phyloP scores from a whole-genome alignment of 495 filamentous ascomycete genomes.

The Aspergillus cristatus region DNA sequence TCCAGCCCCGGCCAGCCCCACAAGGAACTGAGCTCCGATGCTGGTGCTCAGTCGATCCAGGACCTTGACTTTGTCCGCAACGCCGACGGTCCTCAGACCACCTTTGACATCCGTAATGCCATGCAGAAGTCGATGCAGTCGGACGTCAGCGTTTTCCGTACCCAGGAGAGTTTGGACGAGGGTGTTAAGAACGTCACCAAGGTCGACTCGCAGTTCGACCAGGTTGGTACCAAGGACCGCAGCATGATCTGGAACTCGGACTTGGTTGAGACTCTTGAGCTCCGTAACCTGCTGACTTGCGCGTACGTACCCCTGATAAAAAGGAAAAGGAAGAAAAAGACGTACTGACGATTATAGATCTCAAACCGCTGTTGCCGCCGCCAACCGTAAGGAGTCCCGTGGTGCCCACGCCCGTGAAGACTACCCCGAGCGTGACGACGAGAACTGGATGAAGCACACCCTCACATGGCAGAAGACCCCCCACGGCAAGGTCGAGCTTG shows the following conservation, averaged over 20 bases:
- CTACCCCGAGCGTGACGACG: conserved; percentile 85
- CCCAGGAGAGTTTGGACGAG: conserved; percentile 79
- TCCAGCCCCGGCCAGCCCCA: conserved; percentile 70
- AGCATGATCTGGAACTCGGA: conserved; percentile 99
- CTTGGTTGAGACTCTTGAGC: conserved; percentile 88
- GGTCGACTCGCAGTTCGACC: conserved; percentile 68
- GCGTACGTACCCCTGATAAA: conserved; percentile 65
- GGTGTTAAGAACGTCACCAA: conserved; percentile 72
- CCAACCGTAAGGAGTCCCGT: conserved; percentile 86
- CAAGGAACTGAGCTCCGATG: conserved; percentile 67
- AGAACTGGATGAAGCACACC: conserved; percentile 98
- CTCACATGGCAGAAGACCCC: conserved; percentile 86
- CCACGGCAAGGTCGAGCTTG: conserved; percentile 67
- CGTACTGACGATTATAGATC: conserved; percentile 33
- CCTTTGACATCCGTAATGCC: conserved; percentile 73
- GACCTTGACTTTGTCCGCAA: conserved; percentile 79
- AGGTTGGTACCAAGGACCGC: conserved; percentile 90
- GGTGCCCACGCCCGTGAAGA: conserved; percentile 95
- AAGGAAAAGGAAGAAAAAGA: background rate
- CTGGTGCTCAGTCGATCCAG: conserved; percentile 76
- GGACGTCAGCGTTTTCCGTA: conserved; percentile 95
- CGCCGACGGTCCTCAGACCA: conserved; percentile 74
- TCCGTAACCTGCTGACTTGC: conserved; percentile 90
- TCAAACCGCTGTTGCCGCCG: conserved; percentile 81
- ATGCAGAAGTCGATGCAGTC: conserved; percentile 99